These are phyloP conservation scores for Penicillium sp. DNA, from an alignment of 2,329 filamentous ascomycete genomes.

Conservation along the genomic window DNA sequence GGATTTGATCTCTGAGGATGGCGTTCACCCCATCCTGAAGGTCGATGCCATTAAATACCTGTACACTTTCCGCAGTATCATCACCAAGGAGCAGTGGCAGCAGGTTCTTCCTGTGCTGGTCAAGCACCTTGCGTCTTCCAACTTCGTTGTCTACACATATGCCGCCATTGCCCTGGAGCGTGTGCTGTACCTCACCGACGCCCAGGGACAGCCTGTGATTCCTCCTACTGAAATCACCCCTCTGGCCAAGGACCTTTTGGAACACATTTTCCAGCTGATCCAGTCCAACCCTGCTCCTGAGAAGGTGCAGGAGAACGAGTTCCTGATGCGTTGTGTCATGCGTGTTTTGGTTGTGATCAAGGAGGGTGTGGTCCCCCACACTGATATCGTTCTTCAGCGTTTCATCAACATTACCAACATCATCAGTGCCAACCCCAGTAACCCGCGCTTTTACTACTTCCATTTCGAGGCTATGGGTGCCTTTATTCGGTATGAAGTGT, in stretches of 20 bases:
- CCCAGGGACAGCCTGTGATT: slow-evolving; percentile 75
- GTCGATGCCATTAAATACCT: slow-evolving; percentile 98
- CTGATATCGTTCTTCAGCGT: slow-evolving; percentile 78
- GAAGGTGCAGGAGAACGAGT: slow-evolving; percentile 98
- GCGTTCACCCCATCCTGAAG: slow-evolving; percentile 81
- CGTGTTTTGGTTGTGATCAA: slow-evolving; percentile 91
- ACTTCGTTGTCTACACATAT: slow-evolving; percentile 98
- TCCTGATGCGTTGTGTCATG: slow-evolving; percentile 98
- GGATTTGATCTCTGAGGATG: slow-evolving; percentile 73
- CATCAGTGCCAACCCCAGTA: slow-evolving; percentile 93
- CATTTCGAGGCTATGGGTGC: slow-evolving; percentile 95
- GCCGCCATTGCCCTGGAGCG: slow-evolving; percentile 96
- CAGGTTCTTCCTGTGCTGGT: slow-evolving; percentile 86
- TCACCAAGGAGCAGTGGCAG: slow-evolving; percentile 90
- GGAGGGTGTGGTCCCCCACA: slow-evolving; percentile 72
- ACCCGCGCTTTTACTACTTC: slow-evolving; percentile 97
- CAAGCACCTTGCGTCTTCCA: slow-evolving; percentile 82
- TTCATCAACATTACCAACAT: slow-evolving; percentile 87
- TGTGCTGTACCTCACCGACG: slow-evolving; percentile 79
- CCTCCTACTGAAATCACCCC: slow-evolving; percentile 75
- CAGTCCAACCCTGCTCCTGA: slow-evolving; percentile 80
- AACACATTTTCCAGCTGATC: slow-evolving; percentile 88
- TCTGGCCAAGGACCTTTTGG: slow-evolving; percentile 80
- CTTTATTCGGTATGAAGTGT: slow-evolving; percentile 63
- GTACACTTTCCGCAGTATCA: slow-evolving; percentile 92